Base-by-base conservation (phyloP, 2,329 filamentous ascomycete genomes). In the Diaporthe amygdali region DNA sequence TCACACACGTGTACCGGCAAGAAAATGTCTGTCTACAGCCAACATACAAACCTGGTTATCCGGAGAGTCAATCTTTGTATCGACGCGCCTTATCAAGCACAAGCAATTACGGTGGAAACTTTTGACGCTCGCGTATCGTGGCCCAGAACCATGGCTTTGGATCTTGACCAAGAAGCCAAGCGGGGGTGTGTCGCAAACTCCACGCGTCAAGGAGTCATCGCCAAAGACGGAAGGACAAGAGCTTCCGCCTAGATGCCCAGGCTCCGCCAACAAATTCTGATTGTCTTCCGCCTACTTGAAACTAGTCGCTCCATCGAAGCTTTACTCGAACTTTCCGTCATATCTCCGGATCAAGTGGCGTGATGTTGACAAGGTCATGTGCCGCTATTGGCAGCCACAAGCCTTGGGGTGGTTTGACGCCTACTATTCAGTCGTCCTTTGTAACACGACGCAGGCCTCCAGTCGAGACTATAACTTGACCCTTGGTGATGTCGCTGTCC, bases 261-360 rank as follows among this genome's bases (percentile, higher is more conserved):
- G 44, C 59, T 63, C 41, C 47, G 56, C 59, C 41, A 63, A 41
- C 30, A 22, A 39, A 44, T n/a, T 44, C 44, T 49, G 56, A 49
- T 49, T 37, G 59, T 41, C 47, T 63, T 12, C 41, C 59, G 59
- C 59, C 59, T 63, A 49, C 59, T 20, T 64, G 59, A 64, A 64
- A 49, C 44, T 64, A 49, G 27, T n/a, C 39, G 34, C 12, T 37
- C 44, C 14, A 22, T 64, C 17, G 59, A 64, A 64, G 59, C 59
- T 47, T 63, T 20, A 10, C 25, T 34, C 46, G 41, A 47, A 34
- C 41, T 30, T 47, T 63, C 59, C 41, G 59, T 30, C 22, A 20
- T 20, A 34, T 32, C 59, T 47, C 59, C 27, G 59, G 22, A 2
- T 4, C 22, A 63, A 63, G 27, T 63, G 59, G 59, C 59, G 41